Evolutionary conservation across 805 yeast species (phyloP), one percentile per base, ranked within the genome.

Genomic region (Ogataea wickerhamii): DNA sequence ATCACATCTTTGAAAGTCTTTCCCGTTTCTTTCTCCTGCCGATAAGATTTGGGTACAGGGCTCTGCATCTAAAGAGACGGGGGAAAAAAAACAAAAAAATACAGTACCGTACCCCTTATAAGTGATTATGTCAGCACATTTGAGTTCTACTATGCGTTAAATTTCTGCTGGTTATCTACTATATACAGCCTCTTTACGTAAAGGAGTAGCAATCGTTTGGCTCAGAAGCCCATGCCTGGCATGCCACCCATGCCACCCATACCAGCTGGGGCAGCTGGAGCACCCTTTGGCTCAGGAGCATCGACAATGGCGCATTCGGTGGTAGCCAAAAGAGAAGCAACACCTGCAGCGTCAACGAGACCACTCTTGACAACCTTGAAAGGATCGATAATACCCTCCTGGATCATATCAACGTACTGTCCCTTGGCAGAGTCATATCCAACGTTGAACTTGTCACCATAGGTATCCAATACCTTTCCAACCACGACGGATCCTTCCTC

Each of bases 271-370:
- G 74, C 71, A 48, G 78, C 67, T 41, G 76, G 66, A 29, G 75
- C 57, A 48, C 68, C 68, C 68, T 72, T 69, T 58, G 91, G 93
- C 66, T 79, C 82, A 55, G 97, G 95, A 49, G 94, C 96, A 55
- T 85, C 96, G 43, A 88, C 96, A 58, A 93, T 87, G 48, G 97
- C 97, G 66, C 96, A 94, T 72, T 93, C 98, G 48, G 98, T 91
- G 43, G 98, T 91, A 49, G 98, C 97, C 64, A 93, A 76, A 64
- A 93, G 74, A 21, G 96, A 87, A 33, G 98, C 98, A 47, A 93
- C 97, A 72, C 98, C 96, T 35, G 95, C 77, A 45, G 98, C 98
- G 59, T 93, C 98, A 40, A 87, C 87, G 58, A 93, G 74, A 46
- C 98, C 97, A 56, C 87, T 81, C 74, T 93, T 87, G 44, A 93